phyloP scores from a whole-genome alignment of 2,329 filamentous ascomycete species.

The Calonectria henricotiae region DNA sequence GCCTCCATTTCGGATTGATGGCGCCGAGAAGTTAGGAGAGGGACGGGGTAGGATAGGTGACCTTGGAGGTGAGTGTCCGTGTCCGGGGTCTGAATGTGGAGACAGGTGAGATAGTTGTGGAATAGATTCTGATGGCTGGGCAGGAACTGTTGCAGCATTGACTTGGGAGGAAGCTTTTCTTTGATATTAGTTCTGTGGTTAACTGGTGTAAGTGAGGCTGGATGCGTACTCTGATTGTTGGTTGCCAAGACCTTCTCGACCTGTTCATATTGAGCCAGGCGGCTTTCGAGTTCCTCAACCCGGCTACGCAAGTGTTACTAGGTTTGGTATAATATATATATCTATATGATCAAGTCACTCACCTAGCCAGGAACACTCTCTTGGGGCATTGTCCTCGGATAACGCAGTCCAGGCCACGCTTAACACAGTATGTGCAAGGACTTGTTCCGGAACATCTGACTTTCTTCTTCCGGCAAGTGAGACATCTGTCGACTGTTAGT shows the following conservation, averaged over 20 bases:
- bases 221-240: slow-evolving; percentile 39
- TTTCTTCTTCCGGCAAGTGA: slow-evolving; percentile 52
- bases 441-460: slow-evolving; percentile 51
- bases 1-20: slow-evolving; percentile 33
- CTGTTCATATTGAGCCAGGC: slow-evolving; percentile 50
- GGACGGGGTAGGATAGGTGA: slow-evolving; percentile 49
- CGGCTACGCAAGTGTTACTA: slow-evolving; percentile 38
- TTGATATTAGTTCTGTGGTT: slow-evolving; percentile 28
- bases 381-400: slow-evolving; percentile 52
- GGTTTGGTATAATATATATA: not conserved
- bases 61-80: slow-evolving; percentile 39
- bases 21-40: slow-evolving; percentile 50
- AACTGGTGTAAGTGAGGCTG: not conserved
- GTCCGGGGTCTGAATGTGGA: slow-evolving; percentile 42
- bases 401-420: slow-evolving; percentile 50
- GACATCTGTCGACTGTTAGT: slow-evolving; percentile 41
- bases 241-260: slow-evolving; percentile 41
- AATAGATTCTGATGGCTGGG: slow-evolving; percentile 36
- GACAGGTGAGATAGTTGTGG: slow-evolving; percentile 43
- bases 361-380: slow-evolving; percentile 52
- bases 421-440: slow-evolving; percentile 50
- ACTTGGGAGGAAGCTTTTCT: slow-evolving; percentile 30
- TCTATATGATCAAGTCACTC: slow-evolving; percentile 15
- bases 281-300: slow-evolving; percentile 51
- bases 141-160: slow-evolving; percentile 26